Base-by-base conservation (phyloP, 495 filamentous ascomycete genomes). In the Halenospora varia region DNA sequence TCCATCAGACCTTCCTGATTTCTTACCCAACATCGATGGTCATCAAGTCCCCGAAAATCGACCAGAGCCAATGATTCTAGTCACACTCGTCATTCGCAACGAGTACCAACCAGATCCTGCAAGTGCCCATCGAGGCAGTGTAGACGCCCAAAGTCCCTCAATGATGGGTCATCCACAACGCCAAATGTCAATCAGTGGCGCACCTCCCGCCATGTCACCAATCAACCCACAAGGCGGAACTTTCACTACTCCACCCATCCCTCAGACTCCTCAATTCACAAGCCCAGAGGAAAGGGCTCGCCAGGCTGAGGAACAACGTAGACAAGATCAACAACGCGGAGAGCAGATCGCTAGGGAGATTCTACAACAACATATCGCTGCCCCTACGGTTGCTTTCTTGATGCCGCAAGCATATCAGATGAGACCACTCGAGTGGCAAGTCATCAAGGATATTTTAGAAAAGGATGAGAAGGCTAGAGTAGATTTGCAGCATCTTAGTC, bases 1-100 rank as follows among this genome's bases (percentile, higher is more conserved):
- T 35, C 70, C 70, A n/a, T 71, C 66, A 6, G 69, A 69, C 17
- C 65, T 74, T 8, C 87, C 87, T 0, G 87, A 90, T 44, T 93
- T 94, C 63, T 78, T 96, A 61, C 78, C 86, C 52, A 84, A 91
- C 54, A 70, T 96, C 17, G 86, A 85, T 55, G 85, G 90, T 58
- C 87, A 87, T 68, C 77, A 78, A 24, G 76, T 93, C 51, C 86
- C 90, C 25, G 76, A 81, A 51, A 75, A 77, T 10, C 80, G 84
- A 13, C 71, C 82, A 0, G 83, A 90, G 56, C 86, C 87, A 9
- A 80, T 88, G 70, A 77, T 96, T 23, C 78, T 96, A 15, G 79
- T 88, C 51, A 84, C 88, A 9, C 87, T 95, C 58, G 88, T 94
- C 10, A 83, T 88, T 60, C 82, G 88, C 49, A 70, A 77, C 55